Evolutionary conservation across 345 rosid species (phyloP), one percentile per base, ranked within the genome.

Genomic region (Laguncularia racemosa): DNA sequence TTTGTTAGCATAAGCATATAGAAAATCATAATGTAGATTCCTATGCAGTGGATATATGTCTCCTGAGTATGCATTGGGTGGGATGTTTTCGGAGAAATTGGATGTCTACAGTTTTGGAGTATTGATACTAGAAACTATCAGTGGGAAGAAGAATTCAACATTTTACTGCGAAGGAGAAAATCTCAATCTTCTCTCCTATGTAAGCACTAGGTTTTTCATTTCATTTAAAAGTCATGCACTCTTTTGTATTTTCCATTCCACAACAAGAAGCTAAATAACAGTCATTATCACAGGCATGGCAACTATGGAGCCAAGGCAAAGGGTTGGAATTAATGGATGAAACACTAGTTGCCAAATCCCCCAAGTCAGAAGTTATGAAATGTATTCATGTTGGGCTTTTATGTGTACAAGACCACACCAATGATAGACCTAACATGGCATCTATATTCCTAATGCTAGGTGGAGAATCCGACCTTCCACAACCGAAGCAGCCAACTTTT

Each of bases 51-150:
- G 73, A 14, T 72, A 63, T 15, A 67, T 72, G 72, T 53, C 76
- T 23, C 69, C 73, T 44, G 72, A 72, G 48, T 60, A 73, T 64
- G 77, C 67, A 11, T 17, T 61, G 56, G 58, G 57, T 14, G 70
- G 73, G 12, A 28, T 53, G 13, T 68, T 63, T 48, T 73, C 77
- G 1, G 38, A 52, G 50, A 68, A 73, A 61, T 68, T 67, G 1
- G 72, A 72, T 33, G 67, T 67, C 6, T 72, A 56, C 17, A 72
- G 73, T 46, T 72, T 67, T 47, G 69, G 76, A 16, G 73, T 67
- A 13, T 15, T 72, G 18, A 6, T 72, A 8, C 44, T 72, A 26
- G 76, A 67, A 66, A 67, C 56, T 14, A 20, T 67, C 38, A 63
- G 59, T 28, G 75, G 71, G 15, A 61, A 18, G 63, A 71, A 58